These are phyloP conservation scores for Sisymbrium altissimum DNA, from an alignment of 345 rosid genomes.

Conservation along the genomic window DNA sequence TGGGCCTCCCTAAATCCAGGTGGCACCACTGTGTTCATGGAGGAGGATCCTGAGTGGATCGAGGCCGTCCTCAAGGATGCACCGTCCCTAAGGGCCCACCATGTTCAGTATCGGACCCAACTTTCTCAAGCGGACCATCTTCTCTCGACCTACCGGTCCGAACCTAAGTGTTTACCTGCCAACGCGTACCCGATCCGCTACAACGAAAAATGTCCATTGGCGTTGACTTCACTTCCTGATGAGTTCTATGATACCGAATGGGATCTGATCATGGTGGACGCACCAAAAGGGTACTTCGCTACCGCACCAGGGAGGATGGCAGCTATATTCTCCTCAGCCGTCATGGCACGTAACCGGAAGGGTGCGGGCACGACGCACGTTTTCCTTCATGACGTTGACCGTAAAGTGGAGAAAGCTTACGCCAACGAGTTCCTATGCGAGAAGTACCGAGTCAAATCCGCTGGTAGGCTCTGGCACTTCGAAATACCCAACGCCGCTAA, in stretches of 20 bases:
- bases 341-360: constrained; percentile 69
- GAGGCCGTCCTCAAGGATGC: constrained; percentile 44
- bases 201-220: constrained; percentile 54
- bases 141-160: constrained; percentile 39
- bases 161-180: constrained; percentile 44
- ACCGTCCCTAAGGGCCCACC: constrained; percentile 51
- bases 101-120: constrained; percentile 64
- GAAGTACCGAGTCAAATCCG: constrained; percentile 47
- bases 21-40: constrained; percentile 69
- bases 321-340: constrained; percentile 75
- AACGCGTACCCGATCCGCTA: constrained; percentile 54
- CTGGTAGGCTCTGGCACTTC: constrained; percentile 67
- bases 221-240: constrained; percentile 66
- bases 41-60: constrained; percentile 72
- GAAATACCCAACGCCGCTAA: constrained; percentile 60
- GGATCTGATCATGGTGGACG: constrained; percentile 89
- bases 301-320: constrained; percentile 79
- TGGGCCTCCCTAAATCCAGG: constrained; percentile 69
- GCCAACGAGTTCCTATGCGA: constrained; percentile 65
- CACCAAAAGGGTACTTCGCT: constrained; percentile 69
- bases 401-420: constrained; percentile 58
- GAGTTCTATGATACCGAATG: constrained; percentile 73
- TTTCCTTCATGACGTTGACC: constrained; percentile 64
- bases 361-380: constrained; percentile 70
- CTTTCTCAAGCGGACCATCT: constrained; percentile 47